A percentile compares a stretch with the other conserved stretches of the same genome.
phyloP scores from a whole-genome alignment of 1,284 basidiomycete genomes.

The Ustilago crameri region DNA sequence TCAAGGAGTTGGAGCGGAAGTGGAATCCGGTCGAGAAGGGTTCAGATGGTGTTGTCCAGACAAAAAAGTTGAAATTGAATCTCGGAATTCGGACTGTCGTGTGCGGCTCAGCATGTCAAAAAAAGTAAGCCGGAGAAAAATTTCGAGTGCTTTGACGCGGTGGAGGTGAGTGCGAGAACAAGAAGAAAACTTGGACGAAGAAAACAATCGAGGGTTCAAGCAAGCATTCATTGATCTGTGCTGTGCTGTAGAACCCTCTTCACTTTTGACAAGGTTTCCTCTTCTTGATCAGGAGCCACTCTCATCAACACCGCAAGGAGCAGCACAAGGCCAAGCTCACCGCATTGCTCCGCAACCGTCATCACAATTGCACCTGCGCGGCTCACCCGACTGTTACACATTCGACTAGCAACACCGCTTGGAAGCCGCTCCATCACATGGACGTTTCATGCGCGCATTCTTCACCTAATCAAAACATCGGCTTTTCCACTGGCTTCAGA shows the following conservation, averaged over 20 bases:
- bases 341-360: not conserved
- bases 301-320: not conserved
- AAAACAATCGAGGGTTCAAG: not conserved
- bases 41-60: constrained; percentile 3
- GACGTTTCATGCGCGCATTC: not conserved
- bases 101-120: too few relatives aligned
- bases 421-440: too few relatives aligned
- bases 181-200: constrained; percentile 29
- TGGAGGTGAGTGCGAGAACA: constrained; percentile 22
- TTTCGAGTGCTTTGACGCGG: constrained; percentile 10
- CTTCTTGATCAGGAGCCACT: too few relatives aligned
- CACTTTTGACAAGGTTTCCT: too few relatives aligned
- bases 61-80: constrained; percentile 20
- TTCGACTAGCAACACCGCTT: too few relatives aligned
- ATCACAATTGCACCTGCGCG: too few relatives aligned
- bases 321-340: not conserved
- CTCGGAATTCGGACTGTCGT: constrained; percentile 28
- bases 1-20: too few relatives aligned
- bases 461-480: constrained; percentile 1
- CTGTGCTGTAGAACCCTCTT: too few relatives aligned
- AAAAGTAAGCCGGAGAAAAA: constrained; percentile 9
- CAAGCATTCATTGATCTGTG: too few relatives aligned
- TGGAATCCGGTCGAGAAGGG: not conserved
- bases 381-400: too few relatives aligned
- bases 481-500: not conserved